Evolutionary conservation across 345 rosid genomes (phyloP).

Genomic region (Xanthoceras sorbifolium): DNA sequence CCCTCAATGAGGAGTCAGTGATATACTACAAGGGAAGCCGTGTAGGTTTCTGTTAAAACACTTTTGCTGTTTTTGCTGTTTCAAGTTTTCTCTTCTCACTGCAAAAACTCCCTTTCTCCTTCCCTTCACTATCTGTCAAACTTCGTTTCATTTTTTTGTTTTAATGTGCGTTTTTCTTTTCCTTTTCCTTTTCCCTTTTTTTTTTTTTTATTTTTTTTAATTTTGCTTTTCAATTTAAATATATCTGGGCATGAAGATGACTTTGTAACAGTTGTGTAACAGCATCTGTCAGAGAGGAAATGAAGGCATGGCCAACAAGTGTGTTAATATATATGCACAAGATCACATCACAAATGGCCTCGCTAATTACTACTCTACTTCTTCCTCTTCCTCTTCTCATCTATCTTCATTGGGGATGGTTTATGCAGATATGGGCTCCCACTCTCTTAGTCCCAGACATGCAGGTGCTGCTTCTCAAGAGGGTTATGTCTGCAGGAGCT

Average conservation of each 20-base stretch:
- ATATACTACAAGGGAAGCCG: slow-evolving; percentile 3
- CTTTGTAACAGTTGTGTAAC: slow-evolving; percentile 47
- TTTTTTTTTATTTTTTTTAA: neutral
- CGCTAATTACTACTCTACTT: slow-evolving; percentile 13
- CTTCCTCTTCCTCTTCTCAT: too few species aligned
- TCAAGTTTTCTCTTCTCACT: neutral
- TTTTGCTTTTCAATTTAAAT: neutral
- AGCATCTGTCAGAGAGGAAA: slow-evolving; percentile 46
- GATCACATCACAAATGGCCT: slow-evolving; percentile 20
- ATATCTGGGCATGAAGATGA: slow-evolving; percentile 29
- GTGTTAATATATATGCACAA: slow-evolving; percentile 26
- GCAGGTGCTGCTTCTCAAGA: slow-evolving; percentile 28
- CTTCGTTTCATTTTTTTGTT: neutral
- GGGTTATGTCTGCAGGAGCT: slow-evolving; percentile 5
- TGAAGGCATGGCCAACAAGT: slow-evolving; percentile 37
- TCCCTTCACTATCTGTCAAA: slow-evolving; percentile 7
- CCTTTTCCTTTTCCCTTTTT: too few species aligned
- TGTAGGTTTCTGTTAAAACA: slow-evolving; percentile 29
- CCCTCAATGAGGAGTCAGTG: neutral
- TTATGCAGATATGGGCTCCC: slow-evolving; percentile 50
- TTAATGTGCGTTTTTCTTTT: too few species aligned
- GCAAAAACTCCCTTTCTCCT: slow-evolving; percentile 5
- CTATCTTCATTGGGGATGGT: slow-evolving; percentile 31
- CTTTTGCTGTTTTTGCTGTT: slow-evolving; percentile 27
- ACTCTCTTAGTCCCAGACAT: slow-evolving; percentile 39